Conservation (phyloP, 2,329 filamentous ascomycete genomes). For the Rosellinia necatrix region DNA sequence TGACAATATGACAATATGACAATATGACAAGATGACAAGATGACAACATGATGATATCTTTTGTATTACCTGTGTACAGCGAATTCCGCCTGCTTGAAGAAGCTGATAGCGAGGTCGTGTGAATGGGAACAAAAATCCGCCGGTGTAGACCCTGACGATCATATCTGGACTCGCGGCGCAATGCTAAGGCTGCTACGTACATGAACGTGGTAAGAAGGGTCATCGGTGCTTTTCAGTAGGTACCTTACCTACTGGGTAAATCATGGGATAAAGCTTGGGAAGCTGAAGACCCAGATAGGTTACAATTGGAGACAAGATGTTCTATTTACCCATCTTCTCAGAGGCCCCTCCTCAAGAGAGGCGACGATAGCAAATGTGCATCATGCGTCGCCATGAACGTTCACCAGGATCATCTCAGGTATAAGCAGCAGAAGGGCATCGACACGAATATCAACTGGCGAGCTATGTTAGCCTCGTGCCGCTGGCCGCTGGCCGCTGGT, state of each 20-base stretch:
- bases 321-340: constrained; percentile 21
- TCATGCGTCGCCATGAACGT: neutral
- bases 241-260: too few relatives aligned
- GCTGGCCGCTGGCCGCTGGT: too few relatives aligned
- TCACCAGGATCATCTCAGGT: neutral
- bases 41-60: neutral
- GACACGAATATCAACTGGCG: neutral
- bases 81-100: constrained; percentile 1
- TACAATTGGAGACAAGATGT: constrained; percentile 19
- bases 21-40: too few relatives aligned
- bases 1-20: too few relatives aligned
- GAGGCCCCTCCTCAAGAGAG: neutral
- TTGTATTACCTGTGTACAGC: neutral
- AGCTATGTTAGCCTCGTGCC: neutral
- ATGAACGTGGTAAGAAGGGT: neutral
- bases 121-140: neutral
- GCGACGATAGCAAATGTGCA: constrained; percentile 1
- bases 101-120: neutral
- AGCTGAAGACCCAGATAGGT: constrained; percentile 11
- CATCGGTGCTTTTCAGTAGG: constrained; percentile 5
- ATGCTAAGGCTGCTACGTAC: neutral
- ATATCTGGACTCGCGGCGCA: neutral
- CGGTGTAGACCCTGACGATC: constrained; percentile 14
- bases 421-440: neutral
- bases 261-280: neutral